Conservation (phyloP, 208 protist species). For the Borovskyia barvae region DNA sequence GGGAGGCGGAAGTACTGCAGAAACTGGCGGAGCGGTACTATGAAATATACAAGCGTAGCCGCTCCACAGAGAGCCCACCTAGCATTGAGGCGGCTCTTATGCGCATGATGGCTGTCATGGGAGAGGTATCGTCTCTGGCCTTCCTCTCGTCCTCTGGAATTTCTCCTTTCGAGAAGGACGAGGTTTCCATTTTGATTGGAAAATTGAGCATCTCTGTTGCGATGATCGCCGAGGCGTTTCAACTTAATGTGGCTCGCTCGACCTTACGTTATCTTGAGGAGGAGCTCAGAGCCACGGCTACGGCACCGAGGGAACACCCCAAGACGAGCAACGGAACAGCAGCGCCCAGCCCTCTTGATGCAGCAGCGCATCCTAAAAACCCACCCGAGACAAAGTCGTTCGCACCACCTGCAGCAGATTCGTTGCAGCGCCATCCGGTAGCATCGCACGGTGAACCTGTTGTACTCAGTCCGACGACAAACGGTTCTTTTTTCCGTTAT, state of each 20-base stretch:
- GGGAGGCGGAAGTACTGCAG: constrained; percentile 33
- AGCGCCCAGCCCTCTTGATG: too few relatives aligned
- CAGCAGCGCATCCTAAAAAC: not conserved
- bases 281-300: constrained; percentile 9
- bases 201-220: constrained; percentile 56
- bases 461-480: constrained; percentile 29
- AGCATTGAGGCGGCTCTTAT: constrained; percentile 52
- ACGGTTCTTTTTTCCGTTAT: constrained; percentile 56
- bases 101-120: constrained; percentile 77
- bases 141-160: constrained; percentile 41
- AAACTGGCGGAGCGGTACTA: constrained; percentile 54
- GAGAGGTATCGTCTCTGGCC: constrained; percentile 61
- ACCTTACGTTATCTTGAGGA: constrained; percentile 49
- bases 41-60: constrained; percentile 32
- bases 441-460: not conserved
- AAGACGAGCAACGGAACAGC: not conserved
- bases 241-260: constrained; percentile 47
- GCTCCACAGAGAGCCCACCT: constrained; percentile 24
- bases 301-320: not conserved
- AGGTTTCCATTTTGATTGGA: constrained; percentile 56
- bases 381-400: too few relatives aligned
- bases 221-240: constrained; percentile 57
- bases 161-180: constrained; percentile 69
- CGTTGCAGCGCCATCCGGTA: not conserved
- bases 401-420: too few relatives aligned